phyloP scores from a whole-genome alignment of 2,329 filamentous ascomycete genomes.

The Arachnomyces sp. region DNA sequence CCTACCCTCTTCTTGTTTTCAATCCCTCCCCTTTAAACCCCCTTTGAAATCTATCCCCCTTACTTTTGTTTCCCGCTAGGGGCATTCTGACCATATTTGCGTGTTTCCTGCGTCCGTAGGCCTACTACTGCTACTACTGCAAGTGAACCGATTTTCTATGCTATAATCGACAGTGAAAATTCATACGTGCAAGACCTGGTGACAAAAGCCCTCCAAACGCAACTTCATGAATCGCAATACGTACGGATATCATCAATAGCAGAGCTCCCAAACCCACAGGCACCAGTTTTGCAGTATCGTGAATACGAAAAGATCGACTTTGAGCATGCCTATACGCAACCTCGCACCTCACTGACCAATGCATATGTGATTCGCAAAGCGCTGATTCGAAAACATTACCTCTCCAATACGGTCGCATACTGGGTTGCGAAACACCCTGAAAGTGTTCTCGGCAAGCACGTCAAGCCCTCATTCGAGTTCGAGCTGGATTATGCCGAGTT shows the following conservation, averaged over 20 bases:
- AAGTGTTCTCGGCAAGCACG: constrained; percentile 60
- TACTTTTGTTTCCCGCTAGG: background rate
- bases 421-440: constrained; percentile 79
- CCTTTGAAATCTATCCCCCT: background rate
- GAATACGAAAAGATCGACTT: constrained; percentile 88
- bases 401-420: constrained; percentile 72
- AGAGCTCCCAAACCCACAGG: constrained; percentile 39
- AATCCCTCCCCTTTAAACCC: too few relatives aligned
- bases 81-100: constrained; percentile 8
- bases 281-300: constrained; percentile 65
- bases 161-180: constrained; percentile 77
- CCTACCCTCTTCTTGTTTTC: too few relatives aligned
- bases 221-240: constrained; percentile 50
- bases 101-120: constrained; percentile 3
- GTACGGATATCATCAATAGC: constrained; percentile 47
- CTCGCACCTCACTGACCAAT: constrained; percentile 63
- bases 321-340: constrained; percentile 58
- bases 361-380: constrained; percentile 95
- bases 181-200: constrained; percentile 83
- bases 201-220: constrained; percentile 58
- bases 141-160: constrained; percentile 47
- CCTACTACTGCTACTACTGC: constrained; percentile 4
- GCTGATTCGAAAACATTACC: constrained; percentile 90
- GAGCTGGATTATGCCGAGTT: constrained; percentile 97
- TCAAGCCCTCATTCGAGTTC: constrained; percentile 75